Conservation (phyloP, 2,329 filamentous ascomycete genomes). For the Bipolaris bicolor region DNA sequence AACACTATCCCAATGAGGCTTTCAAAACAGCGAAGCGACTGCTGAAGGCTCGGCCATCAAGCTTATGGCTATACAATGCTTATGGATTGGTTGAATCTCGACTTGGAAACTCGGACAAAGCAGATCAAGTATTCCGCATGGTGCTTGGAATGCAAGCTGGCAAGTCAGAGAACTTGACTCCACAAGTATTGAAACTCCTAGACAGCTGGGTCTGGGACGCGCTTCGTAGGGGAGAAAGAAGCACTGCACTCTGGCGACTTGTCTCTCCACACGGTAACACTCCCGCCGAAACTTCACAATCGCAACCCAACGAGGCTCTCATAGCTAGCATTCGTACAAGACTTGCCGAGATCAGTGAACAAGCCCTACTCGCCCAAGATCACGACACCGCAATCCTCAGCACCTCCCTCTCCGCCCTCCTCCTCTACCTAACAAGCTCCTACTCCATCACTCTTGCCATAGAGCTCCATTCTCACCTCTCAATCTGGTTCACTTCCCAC, state of each 20-base stretch:
- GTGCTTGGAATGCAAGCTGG: slow-evolving; percentile 65
- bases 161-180: slow-evolving; percentile 61
- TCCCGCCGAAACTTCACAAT: not conserved
- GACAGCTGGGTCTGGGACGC: slow-evolving; percentile 69
- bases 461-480: slow-evolving; percentile 41
- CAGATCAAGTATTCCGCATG: slow-evolving; percentile 69
- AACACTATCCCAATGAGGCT: slow-evolving; percentile 59
- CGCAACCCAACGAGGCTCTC: slow-evolving; percentile 16
- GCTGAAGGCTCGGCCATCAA: slow-evolving; percentile 70
- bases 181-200: slow-evolving; percentile 55
- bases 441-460: slow-evolving; percentile 48
- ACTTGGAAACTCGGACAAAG: slow-evolving; percentile 63
- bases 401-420: slow-evolving; percentile 67
- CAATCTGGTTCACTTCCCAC: slow-evolving; percentile 32
- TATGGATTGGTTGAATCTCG: slow-evolving; percentile 75
- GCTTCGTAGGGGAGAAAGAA: slow-evolving; percentile 54
- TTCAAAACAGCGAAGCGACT: slow-evolving; percentile 75
- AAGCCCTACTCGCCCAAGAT: slow-evolving; percentile 57
- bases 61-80: slow-evolving; percentile 74
- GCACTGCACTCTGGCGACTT: slow-evolving; percentile 43
- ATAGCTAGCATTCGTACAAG: slow-evolving; percentile 24
- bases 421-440: slow-evolving; percentile 67
- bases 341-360: slow-evolving; percentile 53
- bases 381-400: slow-evolving; percentile 57
- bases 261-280: slow-evolving; percentile 35